These are phyloP conservation scores for Dendrostoma leiphaemia DNA, from an alignment of 2,329 filamentous ascomycete species.

Conservation along the genomic window DNA sequence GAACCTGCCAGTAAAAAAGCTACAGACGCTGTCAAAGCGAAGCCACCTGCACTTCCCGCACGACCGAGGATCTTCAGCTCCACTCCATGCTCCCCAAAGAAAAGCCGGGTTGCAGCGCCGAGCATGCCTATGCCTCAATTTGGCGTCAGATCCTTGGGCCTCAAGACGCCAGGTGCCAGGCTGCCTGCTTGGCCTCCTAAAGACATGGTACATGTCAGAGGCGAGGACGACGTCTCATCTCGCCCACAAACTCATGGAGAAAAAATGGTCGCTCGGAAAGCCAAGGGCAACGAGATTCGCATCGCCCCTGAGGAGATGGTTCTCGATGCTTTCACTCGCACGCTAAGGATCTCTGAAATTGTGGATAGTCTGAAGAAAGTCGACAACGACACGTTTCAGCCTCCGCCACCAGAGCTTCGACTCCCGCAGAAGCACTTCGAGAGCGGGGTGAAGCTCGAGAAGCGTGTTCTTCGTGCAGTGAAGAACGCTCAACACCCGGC, in stretches of 20 bases:
- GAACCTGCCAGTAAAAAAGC: constrained; percentile 8
- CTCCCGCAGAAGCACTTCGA: constrained; percentile 57
- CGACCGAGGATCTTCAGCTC: constrained; percentile 46
- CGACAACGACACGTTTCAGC: constrained; percentile 39
- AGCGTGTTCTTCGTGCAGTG: constrained; percentile 46
- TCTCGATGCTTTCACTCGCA: constrained; percentile 31
- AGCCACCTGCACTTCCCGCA: constrained; percentile 24
- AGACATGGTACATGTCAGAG: constrained; percentile 63
- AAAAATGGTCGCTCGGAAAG: constrained; percentile 37
- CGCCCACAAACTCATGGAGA: not conserved
- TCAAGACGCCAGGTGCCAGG: constrained; percentile 64
- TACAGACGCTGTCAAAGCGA: constrained; percentile 23
- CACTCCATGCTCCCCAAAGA: constrained; percentile 52
- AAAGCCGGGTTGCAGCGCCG: constrained; percentile 29
- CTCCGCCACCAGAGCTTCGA: constrained; percentile 48
- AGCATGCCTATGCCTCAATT: constrained; percentile 39
- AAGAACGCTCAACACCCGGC: constrained; percentile 52
- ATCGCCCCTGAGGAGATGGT: constrained; percentile 43
- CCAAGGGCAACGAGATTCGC: constrained; percentile 46
- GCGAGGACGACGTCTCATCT: constrained; percentile 23
- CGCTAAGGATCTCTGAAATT: constrained; percentile 38
- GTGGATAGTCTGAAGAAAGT: constrained; percentile 31
- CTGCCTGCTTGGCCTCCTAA: constrained; percentile 71
- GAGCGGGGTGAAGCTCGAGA: constrained; percentile 53
- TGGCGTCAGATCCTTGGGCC: constrained; percentile 40